Evolutionary conservation across 257 asterid species (phyloP).

Genomic region (Fraxinus anomala): DNA sequence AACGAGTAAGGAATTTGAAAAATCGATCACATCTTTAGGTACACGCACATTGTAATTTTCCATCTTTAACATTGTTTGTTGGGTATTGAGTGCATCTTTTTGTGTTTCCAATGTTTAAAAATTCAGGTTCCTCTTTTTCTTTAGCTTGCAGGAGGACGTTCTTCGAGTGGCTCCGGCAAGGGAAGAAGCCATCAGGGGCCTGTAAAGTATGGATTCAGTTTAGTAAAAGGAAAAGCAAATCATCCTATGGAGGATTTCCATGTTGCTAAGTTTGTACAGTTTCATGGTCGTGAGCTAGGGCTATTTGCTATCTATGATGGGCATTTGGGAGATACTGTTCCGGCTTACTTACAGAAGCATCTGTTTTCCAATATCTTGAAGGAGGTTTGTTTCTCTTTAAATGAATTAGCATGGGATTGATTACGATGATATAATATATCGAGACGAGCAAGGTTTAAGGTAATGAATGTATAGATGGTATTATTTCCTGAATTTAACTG

Average conservation of each 20-base stretch:
- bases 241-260: constrained; percentile 93
- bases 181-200: constrained; percentile 63
- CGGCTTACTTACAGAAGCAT: constrained; percentile 85
- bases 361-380: constrained; percentile 78
- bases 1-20: neutral
- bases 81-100: neutral
- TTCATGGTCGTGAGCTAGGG: constrained; percentile 68
- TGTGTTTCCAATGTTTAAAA: neutral
- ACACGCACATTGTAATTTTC: neutral
- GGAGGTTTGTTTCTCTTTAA: constrained; percentile 58
- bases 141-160: constrained; percentile 52
- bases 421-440: neutral
- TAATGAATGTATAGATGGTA: neutral
- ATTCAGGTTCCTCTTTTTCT: constrained; percentile 31
- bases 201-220: constrained; percentile 52
- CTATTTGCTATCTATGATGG: constrained; percentile 89
- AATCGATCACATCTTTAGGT: neutral
- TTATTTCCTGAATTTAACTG: neutral
- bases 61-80: neutral
- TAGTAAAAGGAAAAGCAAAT: constrained; percentile 63
- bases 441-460: neutral
- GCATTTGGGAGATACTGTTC: constrained; percentile 88
- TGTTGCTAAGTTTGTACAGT: constrained; percentile 60
- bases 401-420: neutral
- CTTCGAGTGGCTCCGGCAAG: constrained; percentile 57